A percentile compares a stretch with the other conserved stretches of the same genome.
phyloP scores from a whole-genome alignment of 192 early-diverging fungal genomes.

The Dissophora ornata region DNA sequence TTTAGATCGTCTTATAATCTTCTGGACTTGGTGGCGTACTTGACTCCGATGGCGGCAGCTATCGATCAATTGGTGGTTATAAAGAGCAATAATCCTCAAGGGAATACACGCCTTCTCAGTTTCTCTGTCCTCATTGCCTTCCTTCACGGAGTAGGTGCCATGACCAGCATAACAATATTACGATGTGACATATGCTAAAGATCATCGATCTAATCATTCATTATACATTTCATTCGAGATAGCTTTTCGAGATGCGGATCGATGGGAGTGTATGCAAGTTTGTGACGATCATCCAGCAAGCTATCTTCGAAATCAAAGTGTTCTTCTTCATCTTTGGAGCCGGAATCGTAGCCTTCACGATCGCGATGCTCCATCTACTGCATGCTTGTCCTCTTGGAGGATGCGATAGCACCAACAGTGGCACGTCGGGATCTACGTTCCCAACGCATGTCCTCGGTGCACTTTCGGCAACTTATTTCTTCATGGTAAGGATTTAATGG shows the following conservation, averaged over 20 bases:
- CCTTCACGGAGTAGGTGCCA: constrained; percentile 6
- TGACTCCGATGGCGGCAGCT: not conserved
- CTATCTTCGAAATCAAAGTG: constrained; percentile 7
- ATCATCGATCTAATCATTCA: no score
- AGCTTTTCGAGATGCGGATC: not conserved
- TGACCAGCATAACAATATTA: no score
- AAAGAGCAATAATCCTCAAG: not conserved
- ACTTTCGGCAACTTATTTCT: constrained; percentile 19
- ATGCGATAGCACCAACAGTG: not conserved
- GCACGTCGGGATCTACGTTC: no score
- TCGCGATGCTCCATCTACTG: constrained; percentile 23
- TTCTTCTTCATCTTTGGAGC: constrained; percentile 36
- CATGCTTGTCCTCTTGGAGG: not conserved
- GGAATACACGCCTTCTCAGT: not conserved
- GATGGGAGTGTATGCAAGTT: constrained; percentile 3
- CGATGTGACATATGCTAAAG: no score
- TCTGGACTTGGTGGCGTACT: no score
- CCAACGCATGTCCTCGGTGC: constrained; percentile 7
- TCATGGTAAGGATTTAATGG: no score
- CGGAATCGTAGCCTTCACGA: constrained; percentile 13
- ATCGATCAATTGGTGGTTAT: not conserved
- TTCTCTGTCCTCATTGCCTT: constrained; percentile 1
- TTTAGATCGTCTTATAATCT: no score
- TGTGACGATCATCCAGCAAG: constrained; percentile 18
- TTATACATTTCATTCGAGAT: no score